Evolutionary conservation across 805 yeast species (phyloP).

Genomic region (Candida palmyrensis): DNA sequence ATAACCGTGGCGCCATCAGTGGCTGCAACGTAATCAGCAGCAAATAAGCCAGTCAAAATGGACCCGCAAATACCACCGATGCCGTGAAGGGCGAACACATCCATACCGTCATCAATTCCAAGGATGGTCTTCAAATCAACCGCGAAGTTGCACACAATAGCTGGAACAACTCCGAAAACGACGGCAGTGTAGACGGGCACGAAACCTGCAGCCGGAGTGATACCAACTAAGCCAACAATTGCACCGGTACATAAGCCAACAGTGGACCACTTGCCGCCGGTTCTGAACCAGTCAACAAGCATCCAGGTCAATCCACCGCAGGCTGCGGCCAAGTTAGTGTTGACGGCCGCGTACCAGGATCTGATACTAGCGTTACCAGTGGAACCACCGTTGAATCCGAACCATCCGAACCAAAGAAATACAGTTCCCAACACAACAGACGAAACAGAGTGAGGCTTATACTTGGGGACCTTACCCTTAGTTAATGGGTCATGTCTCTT

Average conservation of each 20-base stretch:
- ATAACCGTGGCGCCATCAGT: conserved; percentile 65
- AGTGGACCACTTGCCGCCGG: conserved; percentile 86
- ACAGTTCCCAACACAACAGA: conserved; percentile 89
- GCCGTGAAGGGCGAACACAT: conserved; percentile 90
- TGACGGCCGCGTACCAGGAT: conserved; percentile 90
- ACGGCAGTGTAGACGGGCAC: conserved; percentile 90
- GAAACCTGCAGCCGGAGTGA: conserved; percentile 96
- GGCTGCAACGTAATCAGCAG: conserved; percentile 85
- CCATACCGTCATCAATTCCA: conserved; percentile 90
- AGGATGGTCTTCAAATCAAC: conserved; percentile 71
- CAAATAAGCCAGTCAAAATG: conserved; percentile 83
- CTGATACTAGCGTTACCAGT: conserved; percentile 91
- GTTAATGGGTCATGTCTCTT: conserved; percentile 83
- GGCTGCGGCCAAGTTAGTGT: conserved; percentile 92
- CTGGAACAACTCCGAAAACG: conserved; percentile 77
- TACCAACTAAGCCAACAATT: conserved; percentile 88
- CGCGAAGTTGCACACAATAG: conserved; percentile 75
- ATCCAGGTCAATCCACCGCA: conserved; percentile 93
- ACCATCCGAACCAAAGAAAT: conserved; percentile 98
- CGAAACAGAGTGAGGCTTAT: conserved; percentile 90
- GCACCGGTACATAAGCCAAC: conserved; percentile 94
- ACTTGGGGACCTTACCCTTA: conserved; percentile 69
- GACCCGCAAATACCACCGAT: conserved; percentile 89
- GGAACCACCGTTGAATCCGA: conserved; percentile 98
- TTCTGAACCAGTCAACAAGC: conserved; percentile 82